Base-by-base conservation (phyloP, 352 stramenopile genomes). In the Phytophthora aleatoria region DNA sequence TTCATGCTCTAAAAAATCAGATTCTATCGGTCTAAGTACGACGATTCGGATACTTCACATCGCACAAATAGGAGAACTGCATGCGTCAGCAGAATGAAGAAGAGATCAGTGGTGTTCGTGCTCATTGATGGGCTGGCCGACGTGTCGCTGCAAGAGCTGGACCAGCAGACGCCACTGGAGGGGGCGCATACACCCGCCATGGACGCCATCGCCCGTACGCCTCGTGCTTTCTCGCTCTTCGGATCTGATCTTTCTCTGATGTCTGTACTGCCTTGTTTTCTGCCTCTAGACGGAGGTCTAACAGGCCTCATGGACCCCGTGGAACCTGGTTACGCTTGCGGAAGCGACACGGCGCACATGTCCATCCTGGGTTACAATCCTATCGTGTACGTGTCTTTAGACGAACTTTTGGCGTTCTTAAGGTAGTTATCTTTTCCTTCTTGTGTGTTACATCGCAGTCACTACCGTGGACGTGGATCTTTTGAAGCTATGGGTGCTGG, bases 351-450 rank as follows among this genome's bases (percentile, higher is more conserved):
- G 1, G 88, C 88, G 16, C 88, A 96, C 69, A 96, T 96, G 88
- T 95, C 86, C 43, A 96, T 96, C 64, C 70, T 96, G 43, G 88
- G 88, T 63, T 96, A 96, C 73, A 82, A 94, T 67, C 88, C 88
- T 26, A 72, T 91, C 59, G 63, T 92, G 85, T 94, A 67, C 41
- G 76, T 70, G 11, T 12, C 15, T 27, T 10, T 38, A 24, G 31
- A 57, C 13, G 31, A 26, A 5, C 4, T 26, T 31, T 51, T 31
- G 8, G 39, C 2, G 38, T 31, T 66, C 45, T 54, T 50, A 16
- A 35, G 36, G 26, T 51, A 15, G 33, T 64, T 28, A 51, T 50
- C 27, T 61, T 16, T 61, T 61, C 12, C 56, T 39, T 60, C 35
- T 31, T 48, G 7, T 35, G n/a, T 36, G 13, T 49, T 50, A 38